These are phyloP conservation scores for Lepidopterella palustris DNA, from an alignment of 495 filamentous ascomycete genomes.

Conservation along the genomic window DNA sequence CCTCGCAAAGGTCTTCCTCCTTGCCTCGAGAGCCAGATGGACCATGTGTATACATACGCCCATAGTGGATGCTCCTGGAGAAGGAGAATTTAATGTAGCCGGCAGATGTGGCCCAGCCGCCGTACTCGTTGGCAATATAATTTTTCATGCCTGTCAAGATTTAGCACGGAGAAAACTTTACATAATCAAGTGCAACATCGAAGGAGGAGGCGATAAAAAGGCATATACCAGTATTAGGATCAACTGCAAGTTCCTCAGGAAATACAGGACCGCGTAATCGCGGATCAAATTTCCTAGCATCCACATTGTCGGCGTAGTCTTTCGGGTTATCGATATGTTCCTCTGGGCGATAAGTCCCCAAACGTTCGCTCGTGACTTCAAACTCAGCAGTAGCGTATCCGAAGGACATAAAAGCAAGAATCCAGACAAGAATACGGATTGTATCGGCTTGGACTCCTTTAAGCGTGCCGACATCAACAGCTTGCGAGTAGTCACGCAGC, in stretches of 20 bases:
- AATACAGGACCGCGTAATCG: slow-evolving; percentile 72
- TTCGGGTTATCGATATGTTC: slow-evolving; percentile 92
- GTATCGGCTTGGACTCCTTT: slow-evolving; percentile 85
- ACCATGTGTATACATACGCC: slow-evolving; percentile 75
- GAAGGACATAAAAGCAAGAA: slow-evolving; percentile 85
- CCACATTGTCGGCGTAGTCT: slow-evolving; percentile 81
- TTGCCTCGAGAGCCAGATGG: slow-evolving; percentile 54
- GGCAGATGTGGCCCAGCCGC: slow-evolving; percentile 79
- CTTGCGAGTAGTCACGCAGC: slow-evolving; percentile 61
- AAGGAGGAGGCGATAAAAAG: too few relatives aligned
- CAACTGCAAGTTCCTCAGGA: slow-evolving; percentile 72
- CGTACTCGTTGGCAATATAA: slow-evolving; percentile 88
- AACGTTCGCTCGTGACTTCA: slow-evolving; percentile 84
- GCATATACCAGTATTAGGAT: slow-evolving; percentile 57
- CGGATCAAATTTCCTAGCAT: slow-evolving; percentile 79
- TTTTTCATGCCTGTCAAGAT: slow-evolving; percentile 75
- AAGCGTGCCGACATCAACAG: slow-evolving; percentile 84
- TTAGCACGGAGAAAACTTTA: too few relatives aligned
- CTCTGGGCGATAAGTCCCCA: slow-evolving; percentile 90
- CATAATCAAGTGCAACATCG: too few relatives aligned
- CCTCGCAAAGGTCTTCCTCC: slow-evolving; percentile 85
- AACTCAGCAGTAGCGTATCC: slow-evolving; percentile 97
- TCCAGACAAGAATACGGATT: slow-evolving; percentile 84
- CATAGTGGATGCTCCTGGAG: slow-evolving; percentile 78
- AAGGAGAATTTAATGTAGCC: slow-evolving; percentile 86